Base-by-base conservation (phyloP, 176 grass and related monocot genomes). In the Dactylis glomerata region DNA sequence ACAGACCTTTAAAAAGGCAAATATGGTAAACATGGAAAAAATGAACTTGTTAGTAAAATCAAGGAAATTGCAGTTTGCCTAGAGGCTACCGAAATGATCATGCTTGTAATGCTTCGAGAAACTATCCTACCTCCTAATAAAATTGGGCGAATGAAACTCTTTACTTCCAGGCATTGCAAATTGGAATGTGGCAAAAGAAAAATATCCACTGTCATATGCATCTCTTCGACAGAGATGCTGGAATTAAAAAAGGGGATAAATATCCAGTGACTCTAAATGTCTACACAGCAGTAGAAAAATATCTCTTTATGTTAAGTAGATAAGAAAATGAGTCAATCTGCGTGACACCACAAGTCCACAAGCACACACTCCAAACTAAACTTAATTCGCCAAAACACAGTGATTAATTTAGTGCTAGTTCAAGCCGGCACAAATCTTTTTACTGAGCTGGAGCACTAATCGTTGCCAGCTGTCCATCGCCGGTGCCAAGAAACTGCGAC, bases 321-420 rank as follows among this genome's bases (percentile, higher is more conserved):
- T 7, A 12, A 31, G 2, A 76, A 63, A 84, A 78, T 3, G 71
- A 54, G 86, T 82, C 82, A 73, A 82, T 66, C 73, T 65, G 17
- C 33, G 71, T 58, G 45, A 83, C 38, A 51, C 26, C 22, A 79
- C 7, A 22, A 74, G 75, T 73, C 57, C 54, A n/a, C 73, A 66
- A 80, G 67, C 37, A 77, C 47, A 61, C 80, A 68, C 20, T 22
- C 26, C 15, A 44, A 47, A 72, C 8, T n/a, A 73, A 70, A 82
- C 55, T 10, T 1, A n/a, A 5, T 8, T 31, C 71, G n/a, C 24
- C 26, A 76, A 31, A 83, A 57, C 17, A 16, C 36, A 68, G 13
- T 12, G 17, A 41, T 36, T 26, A 75, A 30, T 68, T 79, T 27
- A 79, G 57, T 34, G 66, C 20, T 28, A 62, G 78, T 10, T 22